Evolutionary conservation across 163 green algal species (phyloP).

Genomic region (Picocystis sp.): DNA sequence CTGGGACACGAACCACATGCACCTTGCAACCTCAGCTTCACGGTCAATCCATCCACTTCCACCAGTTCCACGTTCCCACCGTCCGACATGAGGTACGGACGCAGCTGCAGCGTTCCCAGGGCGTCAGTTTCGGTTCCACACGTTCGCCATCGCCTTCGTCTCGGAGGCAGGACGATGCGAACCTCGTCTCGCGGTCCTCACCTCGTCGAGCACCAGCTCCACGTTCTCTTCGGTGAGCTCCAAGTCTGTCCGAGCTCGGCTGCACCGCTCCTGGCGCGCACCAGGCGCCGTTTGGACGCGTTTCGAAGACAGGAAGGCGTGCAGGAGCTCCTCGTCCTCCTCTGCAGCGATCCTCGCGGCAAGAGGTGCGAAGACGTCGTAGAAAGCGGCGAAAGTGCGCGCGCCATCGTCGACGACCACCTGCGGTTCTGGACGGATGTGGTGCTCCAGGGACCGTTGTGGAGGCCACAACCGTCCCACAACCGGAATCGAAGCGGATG

Average conservation of each 20-base stretch:
- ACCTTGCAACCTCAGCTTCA: constrained; percentile 52
- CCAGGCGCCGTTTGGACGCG: too few species aligned
- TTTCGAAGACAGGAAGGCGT: too few species aligned
- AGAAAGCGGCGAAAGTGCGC: too few species aligned
- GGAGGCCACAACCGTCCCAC: too few species aligned
- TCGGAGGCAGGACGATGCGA: neutral
- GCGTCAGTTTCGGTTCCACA: too few species aligned
- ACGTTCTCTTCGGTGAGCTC: constrained; percentile 8
- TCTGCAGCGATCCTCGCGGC: too few species aligned
- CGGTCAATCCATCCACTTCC: constrained; percentile 40
- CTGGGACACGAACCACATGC: constrained; percentile 73
- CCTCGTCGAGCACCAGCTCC: constrained; percentile 7
- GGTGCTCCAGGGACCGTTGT: too few species aligned
- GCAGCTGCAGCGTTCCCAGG: constrained; percentile 1
- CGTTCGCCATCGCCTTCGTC: neutral
- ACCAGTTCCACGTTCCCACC: constrained; percentile 81
- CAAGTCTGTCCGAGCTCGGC: constrained; percentile 2
- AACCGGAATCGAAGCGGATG: too few species aligned
- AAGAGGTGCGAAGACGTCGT: too few species aligned
- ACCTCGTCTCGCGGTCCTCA: neutral
- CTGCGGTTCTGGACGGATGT: too few species aligned
- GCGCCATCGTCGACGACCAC: too few species aligned
- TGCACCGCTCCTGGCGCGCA: neutral
- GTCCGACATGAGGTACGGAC: constrained; percentile 87
- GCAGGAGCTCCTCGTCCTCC: too few species aligned